phyloP scores from a whole-genome alignment of 2,329 filamentous ascomycete species.

The Botryotinia calthae region DNA sequence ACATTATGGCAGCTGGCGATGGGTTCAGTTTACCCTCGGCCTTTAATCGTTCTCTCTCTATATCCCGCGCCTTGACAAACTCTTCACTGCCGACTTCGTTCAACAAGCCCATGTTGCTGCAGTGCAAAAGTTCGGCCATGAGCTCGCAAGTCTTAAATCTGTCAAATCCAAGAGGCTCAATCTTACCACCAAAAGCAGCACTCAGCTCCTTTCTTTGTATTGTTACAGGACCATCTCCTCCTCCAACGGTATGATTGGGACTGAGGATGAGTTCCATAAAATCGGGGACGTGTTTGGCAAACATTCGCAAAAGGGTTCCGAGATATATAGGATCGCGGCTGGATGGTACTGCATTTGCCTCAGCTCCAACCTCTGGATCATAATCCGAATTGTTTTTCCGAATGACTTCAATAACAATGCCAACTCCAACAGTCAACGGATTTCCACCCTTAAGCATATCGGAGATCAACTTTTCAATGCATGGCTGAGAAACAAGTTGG shows the following conservation, averaged over 20 bases:
- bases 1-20: conserved; percentile 43
- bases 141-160: conserved; percentile 98
- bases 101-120: conserved; percentile 95
- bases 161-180: conserved; percentile 94
- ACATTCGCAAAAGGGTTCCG: conserved; percentile 81
- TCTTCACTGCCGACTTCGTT: conserved; percentile 90
- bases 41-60: conserved; percentile 76
- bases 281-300: conserved; percentile 85
- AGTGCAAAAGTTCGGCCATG: conserved; percentile 96
- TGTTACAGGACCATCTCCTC: conserved; percentile 55
- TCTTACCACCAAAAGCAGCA: conserved; percentile 85
- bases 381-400: conserved; percentile 99
- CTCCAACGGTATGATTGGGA: conserved; percentile 56
- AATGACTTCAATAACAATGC: conserved; percentile 97
- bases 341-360: conserved; percentile 75
- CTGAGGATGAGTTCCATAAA: conserved; percentile 91
- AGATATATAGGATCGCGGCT: conserved; percentile 93
- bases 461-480: conserved; percentile 77
- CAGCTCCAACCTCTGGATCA: conserved; percentile 84
- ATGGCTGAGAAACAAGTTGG: conserved; percentile 84
- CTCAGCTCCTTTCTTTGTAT: conserved; percentile 72
- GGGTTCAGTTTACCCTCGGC: conserved; percentile 67
- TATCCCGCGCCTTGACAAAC: conserved; percentile 75
- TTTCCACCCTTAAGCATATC: conserved; percentile 95
- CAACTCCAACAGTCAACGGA: conserved; percentile 90